A percentile compares a stretch with the other conserved stretches of the same genome.
These are phyloP conservation scores for Dryadomyces quercus-mongolicae DNA, from an alignment of 2,329 filamentous ascomycete genomes.

Conservation along the genomic window DNA sequence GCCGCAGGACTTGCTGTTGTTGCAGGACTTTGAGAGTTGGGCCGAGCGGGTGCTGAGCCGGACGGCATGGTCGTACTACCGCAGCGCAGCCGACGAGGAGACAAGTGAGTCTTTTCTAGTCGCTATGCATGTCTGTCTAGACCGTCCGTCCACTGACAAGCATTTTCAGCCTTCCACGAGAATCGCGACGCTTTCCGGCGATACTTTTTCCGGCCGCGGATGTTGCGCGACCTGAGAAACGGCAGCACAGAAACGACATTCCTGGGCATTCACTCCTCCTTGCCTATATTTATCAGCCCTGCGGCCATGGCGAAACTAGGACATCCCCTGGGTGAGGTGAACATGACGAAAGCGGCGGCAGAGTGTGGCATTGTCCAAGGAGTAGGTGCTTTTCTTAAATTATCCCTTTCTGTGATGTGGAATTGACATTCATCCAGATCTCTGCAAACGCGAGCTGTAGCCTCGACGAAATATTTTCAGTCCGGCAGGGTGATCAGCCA, in stretches of 20 bases:
- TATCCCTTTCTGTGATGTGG: neutral
- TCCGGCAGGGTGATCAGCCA: neutral
- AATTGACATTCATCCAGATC: neutral
- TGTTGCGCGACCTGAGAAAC: conserved; percentile 6
- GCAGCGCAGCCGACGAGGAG: conserved; percentile 6
- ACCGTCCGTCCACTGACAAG: neutral
- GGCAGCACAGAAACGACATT: conserved; percentile 4
- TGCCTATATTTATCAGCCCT: conserved; percentile 11
- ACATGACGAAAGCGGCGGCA: conserved; percentile 6
- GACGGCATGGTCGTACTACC: conserved; percentile 7
- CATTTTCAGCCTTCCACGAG: conserved; percentile 2
- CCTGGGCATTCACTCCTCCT: conserved; percentile 2
- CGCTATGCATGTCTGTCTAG: too few relatives aligned
- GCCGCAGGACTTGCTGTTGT: neutral
- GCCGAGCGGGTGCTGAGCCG: conserved; percentile 4
- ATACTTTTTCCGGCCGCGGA: conserved; percentile 11
- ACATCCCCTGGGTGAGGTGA: conserved; percentile 11
- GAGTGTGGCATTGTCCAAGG: conserved; percentile 3
- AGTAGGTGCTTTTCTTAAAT: neutral
- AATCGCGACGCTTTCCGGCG: conserved; percentile 5
- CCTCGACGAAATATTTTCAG: conserved; percentile 5
- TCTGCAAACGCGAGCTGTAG: conserved; percentile 7
- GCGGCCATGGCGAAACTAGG: conserved; percentile 12
- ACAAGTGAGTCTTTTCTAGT: neutral
- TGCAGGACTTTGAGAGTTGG: conserved; percentile 7